Percentiles rank a stretch among this genome's conserved stretches.
Conservation (phyloP, 2,329 filamentous ascomycete species). For the Aspergillus sergii region DNA sequence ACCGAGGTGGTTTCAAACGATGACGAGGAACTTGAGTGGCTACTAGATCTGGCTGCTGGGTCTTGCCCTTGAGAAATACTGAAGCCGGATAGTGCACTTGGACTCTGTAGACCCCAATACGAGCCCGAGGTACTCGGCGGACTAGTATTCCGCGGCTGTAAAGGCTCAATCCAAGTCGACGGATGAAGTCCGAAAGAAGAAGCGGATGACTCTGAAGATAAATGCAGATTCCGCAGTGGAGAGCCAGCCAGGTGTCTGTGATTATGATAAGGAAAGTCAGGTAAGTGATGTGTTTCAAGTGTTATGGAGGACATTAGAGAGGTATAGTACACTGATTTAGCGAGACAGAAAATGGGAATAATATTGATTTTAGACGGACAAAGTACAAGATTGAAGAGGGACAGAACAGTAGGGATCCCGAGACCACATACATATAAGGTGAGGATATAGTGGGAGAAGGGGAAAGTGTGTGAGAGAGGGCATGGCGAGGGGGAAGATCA, state of each 20-base stretch:
- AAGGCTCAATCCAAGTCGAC: background rate
- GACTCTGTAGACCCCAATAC: background rate
- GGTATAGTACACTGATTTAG: background rate
- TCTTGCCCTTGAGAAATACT: background rate
- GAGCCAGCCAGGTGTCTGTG: slow-evolving; percentile 7
- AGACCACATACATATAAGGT: background rate
- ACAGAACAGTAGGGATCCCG: background rate
- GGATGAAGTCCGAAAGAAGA: slow-evolving; percentile 3
- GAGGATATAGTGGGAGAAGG: background rate
- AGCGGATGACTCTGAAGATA: background rate
- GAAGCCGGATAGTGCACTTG: background rate
- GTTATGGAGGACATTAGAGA: background rate
- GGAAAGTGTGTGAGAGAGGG: background rate
- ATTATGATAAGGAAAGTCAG: background rate
- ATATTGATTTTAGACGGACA: background rate
- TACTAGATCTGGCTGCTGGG: background rate
- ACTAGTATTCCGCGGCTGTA: background rate
- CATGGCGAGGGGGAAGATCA: background rate
- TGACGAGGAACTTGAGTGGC: background rate
- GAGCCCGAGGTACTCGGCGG: background rate
- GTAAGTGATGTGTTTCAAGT: slow-evolving; percentile 5
- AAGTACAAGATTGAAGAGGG: background rate
- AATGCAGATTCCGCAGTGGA: background rate
- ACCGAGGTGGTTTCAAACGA: background rate
- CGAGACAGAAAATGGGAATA: background rate